phyloP scores from a whole-genome alignment of 2,329 filamentous ascomycete species.

The Aspergillus jensenii region DNA sequence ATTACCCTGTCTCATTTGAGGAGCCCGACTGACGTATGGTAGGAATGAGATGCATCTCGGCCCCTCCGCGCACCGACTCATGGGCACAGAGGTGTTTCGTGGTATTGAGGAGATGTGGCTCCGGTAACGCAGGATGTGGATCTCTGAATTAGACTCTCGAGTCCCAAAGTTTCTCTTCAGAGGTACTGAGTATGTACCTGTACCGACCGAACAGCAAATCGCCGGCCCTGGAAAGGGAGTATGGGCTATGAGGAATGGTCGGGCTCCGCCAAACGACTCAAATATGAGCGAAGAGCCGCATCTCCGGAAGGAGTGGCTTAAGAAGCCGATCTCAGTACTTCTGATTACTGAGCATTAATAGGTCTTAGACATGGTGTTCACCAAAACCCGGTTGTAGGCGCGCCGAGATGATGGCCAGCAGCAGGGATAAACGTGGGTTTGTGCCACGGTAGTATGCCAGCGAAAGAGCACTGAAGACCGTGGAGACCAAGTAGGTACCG shows the following conservation, averaged over 20 bases:
- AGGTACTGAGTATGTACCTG: background rate
- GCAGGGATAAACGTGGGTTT: constrained; percentile 3
- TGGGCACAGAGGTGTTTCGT: constrained; percentile 39
- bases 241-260: background rate
- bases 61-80: constrained; percentile 36
- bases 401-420: background rate
- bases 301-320: background rate
- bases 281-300: background rate
- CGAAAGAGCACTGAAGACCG: constrained; percentile 3
- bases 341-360: background rate
- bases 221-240: background rate
- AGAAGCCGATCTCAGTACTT: background rate
- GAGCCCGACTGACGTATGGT: constrained; percentile 12
- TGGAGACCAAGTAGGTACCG: background rate
- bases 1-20: constrained; percentile 5
- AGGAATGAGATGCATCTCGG: constrained; percentile 46
- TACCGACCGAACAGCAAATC: background rate
- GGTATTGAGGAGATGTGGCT: constrained; percentile 37
- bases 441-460: constrained; percentile 17
- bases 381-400: background rate
- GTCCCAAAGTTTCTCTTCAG: background rate
- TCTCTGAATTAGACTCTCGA: background rate
- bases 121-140: constrained; percentile 8
- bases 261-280: constrained; percentile 10
- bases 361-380: constrained; percentile 15